Evolutionary conservation across 1,284 basidiomycete genomes (phyloP), one percentile per base, ranked within the genome.

Genomic region (Xanthoconium separans): DNA sequence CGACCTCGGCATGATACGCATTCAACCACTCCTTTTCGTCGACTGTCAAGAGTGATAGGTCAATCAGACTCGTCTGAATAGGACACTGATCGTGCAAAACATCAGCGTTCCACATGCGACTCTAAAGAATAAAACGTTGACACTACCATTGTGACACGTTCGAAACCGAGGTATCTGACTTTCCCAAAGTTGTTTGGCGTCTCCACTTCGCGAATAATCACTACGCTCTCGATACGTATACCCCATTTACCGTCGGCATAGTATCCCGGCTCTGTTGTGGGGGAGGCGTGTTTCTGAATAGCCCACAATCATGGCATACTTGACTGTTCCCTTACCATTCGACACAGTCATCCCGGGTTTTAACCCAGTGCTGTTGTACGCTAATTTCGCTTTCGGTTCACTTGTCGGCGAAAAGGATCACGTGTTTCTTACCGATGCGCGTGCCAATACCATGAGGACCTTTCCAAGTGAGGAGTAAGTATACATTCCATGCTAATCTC

Each of bases 171-270:
- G 70, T 84, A 97, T 3, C 87, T 89, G 60, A 87, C 90, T 61
- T 89, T 88, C 5, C 92, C 93, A 70, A 95, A 98, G 68, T 93
- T 91, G 69, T 95, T 82, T 7, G 78, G 83, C 1, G 93, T 95
- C 55, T 86, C 71, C 7, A 75, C 85, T 37, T 87, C 80, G 55
- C 81, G 79, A 9, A 95, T 87, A 29, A 94, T 76, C 16, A 95
- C 84, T 41, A 96, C 80, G 68, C 85, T 94, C 74, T 99, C 96
- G 63, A 97, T 95, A 3, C 96, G 86, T 61, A 98, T 93, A 4
- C 96, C 96, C 68, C 89, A 99, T 55, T 82, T 77, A 6, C 95
- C 96, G 63, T 98, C 95, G 16, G 85, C 85, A 70, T 98, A 97
- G 72, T 93, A 99, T 3, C 94, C 96, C 0, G 96, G 96, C 65